Evolutionary conservation across 768 basidiomycete species (phyloP).

Genomic region (Termitomyces titanicus): DNA sequence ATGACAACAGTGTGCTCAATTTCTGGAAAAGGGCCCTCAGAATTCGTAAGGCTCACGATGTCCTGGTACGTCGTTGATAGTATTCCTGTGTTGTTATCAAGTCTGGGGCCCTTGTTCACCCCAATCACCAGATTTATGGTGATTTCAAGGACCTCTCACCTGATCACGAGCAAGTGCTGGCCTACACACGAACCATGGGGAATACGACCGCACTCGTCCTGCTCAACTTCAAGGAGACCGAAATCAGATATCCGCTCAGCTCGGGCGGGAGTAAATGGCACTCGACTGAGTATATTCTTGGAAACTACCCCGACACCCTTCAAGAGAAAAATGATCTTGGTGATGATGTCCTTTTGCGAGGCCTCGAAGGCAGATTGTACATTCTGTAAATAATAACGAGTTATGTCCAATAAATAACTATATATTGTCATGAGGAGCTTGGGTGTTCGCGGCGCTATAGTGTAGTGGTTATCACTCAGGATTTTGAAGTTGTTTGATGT

Average conservation of each 20-base stretch:
- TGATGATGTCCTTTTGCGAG: constrained; percentile 17
- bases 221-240: constrained; percentile 41
- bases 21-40: constrained; percentile 60
- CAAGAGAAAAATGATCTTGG: background rate
- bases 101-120: background rate
- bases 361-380: constrained; percentile 33
- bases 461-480: too few relatives aligned
- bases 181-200: constrained; percentile 43
- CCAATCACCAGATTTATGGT: constrained; percentile 48
- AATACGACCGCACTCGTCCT: constrained; percentile 35
- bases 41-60: constrained; percentile 49
- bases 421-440: too few relatives aligned
- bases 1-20: constrained; percentile 48
- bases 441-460: too few relatives aligned
- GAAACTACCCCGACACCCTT: constrained; percentile 23
- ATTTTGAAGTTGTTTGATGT: too few relatives aligned
- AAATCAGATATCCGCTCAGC: constrained; percentile 18
- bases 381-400: too few relatives aligned
- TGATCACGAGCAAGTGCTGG: constrained; percentile 48
- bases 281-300: constrained; percentile 20
- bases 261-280: constrained; percentile 5
- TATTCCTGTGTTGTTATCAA: background rate
- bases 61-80: constrained; percentile 36
- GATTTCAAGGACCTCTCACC: constrained; percentile 48
- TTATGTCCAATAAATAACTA: too few relatives aligned